A percentile compares a stretch with the other conserved stretches of the same genome.
Evolutionary conservation across 768 basidiomycete species (phyloP).

Genomic region (Trametes elegans): DNA sequence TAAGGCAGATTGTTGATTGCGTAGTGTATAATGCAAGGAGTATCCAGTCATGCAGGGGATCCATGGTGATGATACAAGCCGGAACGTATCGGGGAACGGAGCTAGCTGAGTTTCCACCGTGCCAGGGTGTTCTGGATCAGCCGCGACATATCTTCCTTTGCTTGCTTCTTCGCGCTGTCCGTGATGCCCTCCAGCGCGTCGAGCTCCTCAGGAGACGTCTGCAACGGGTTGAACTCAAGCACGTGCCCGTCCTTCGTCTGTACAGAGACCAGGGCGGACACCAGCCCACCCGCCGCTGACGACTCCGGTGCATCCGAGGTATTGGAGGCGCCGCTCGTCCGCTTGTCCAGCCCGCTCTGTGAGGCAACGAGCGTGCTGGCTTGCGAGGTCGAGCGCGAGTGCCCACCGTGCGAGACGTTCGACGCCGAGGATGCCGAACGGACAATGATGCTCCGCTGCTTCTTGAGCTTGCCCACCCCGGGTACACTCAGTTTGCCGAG

Average conservation of each 20-base stretch:
- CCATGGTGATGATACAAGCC: too few species aligned
- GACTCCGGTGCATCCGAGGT: not conserved
- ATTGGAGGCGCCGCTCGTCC: constrained; percentile 6
- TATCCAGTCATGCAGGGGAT: too few species aligned
- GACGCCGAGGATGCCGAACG: constrained; percentile 28
- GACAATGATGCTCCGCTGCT: constrained; percentile 40
- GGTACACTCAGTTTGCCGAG: constrained; percentile 8
- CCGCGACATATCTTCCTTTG: constrained; percentile 70
- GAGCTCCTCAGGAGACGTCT: constrained; percentile 66
- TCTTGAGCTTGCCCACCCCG: constrained; percentile 26
- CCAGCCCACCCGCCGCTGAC: constrained; percentile 9
- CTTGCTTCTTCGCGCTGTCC: constrained; percentile 80
- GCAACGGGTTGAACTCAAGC: constrained; percentile 83
- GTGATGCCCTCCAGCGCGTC: constrained; percentile 78
- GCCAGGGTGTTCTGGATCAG: constrained; percentile 71
- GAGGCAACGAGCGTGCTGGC: constrained; percentile 41
- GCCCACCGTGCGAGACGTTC: constrained; percentile 23
- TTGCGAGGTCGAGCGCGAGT: constrained; percentile 54
- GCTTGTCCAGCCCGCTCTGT: constrained; percentile 27
- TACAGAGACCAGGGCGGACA: constrained; percentile 67
- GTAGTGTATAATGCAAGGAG: too few species aligned
- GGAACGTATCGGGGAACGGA: too few species aligned
- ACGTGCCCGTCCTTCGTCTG: constrained; percentile 77
- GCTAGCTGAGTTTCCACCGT: constrained; percentile 62
- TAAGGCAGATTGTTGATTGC: too few species aligned